Evolutionary conservation across 2,329 filamentous ascomycete species (phyloP).

Genomic region (Colletotrichum sp.): DNA sequence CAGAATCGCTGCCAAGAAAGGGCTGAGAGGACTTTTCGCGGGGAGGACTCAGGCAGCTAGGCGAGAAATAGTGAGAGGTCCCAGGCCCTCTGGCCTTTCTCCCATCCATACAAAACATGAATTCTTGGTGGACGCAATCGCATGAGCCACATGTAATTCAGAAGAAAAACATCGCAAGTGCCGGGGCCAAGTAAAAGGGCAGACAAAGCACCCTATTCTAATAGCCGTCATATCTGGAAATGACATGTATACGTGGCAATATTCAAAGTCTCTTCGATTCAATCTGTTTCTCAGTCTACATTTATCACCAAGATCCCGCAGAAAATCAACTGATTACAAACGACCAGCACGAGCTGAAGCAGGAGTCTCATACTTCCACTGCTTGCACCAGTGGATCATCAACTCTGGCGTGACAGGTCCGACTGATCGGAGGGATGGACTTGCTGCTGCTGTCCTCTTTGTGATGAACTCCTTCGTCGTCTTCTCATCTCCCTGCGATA

Average conservation of each 20-base stretch:
- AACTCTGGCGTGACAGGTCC: conserved; percentile 45
- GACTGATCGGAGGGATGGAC: conserved; percentile 45
- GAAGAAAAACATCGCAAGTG: neutral
- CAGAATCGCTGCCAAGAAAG: neutral
- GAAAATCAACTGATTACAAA: neutral
- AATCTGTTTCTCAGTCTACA: neutral
- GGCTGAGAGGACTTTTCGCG: rapidly evolving
- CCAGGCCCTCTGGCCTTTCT: neutral
- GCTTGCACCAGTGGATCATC: conserved; percentile 53
- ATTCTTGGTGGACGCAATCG: rapidly evolving
- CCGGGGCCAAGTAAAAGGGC: rapidly evolving
- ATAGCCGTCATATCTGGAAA: neutral
- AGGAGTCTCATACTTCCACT: conserved; percentile 40
- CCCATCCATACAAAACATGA: neutral
- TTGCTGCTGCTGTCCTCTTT: conserved; percentile 40
- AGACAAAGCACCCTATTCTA: neutral
- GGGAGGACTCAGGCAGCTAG: neutral
- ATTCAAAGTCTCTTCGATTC: neutral
- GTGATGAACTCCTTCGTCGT: conserved; percentile 41
- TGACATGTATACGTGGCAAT: neutral
- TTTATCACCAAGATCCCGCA: neutral
- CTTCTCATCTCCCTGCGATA: neutral
- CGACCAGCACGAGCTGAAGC: neutral
- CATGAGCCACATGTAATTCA: neutral
- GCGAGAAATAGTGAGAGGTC: neutral